These are phyloP conservation scores for Phragmites australis DNA, from an alignment of 176 grass and related monocot genomes.

Conservation along the genomic window DNA sequence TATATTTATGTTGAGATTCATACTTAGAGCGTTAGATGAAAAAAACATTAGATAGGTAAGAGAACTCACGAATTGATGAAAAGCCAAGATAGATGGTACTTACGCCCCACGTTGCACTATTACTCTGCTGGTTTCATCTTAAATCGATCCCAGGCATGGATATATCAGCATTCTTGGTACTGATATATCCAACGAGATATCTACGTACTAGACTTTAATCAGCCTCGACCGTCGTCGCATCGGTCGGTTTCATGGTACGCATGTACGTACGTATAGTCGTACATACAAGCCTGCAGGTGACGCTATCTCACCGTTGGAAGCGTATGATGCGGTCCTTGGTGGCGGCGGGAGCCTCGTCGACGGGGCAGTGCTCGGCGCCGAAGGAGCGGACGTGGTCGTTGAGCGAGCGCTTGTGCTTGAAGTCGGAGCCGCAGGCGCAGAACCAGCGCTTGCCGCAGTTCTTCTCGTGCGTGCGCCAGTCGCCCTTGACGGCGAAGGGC, in stretches of 20 bases:
- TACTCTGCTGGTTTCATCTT: neutral
- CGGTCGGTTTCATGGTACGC: neutral
- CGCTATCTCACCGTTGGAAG: constrained; percentile 47
- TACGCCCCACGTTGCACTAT: no score
- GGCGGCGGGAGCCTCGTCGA: constrained; percentile 12
- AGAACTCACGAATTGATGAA: no score
- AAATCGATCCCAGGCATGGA: neutral
- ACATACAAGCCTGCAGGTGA: neutral
- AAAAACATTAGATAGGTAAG: no score
- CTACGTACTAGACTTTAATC: neutral
- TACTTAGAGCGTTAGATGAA: no score
- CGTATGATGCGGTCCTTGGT: constrained; percentile 45
- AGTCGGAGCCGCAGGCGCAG: constrained; percentile 92
- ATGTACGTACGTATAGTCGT: neutral
- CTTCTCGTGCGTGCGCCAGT: constrained; percentile 99
- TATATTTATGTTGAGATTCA: no score
- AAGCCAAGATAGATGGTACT: no score
- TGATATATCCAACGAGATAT: neutral
- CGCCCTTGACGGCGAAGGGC: constrained; percentile 95
- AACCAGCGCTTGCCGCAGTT: constrained; percentile 96
- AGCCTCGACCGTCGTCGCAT: neutral
- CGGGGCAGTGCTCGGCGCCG: constrained; percentile 55
- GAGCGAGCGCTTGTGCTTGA: constrained; percentile 96
- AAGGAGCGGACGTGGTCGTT: constrained; percentile 91
- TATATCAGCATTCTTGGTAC: neutral